Conservation (phyloP, 768 basidiomycete species). For the Agrocybe chaxingu region DNA sequence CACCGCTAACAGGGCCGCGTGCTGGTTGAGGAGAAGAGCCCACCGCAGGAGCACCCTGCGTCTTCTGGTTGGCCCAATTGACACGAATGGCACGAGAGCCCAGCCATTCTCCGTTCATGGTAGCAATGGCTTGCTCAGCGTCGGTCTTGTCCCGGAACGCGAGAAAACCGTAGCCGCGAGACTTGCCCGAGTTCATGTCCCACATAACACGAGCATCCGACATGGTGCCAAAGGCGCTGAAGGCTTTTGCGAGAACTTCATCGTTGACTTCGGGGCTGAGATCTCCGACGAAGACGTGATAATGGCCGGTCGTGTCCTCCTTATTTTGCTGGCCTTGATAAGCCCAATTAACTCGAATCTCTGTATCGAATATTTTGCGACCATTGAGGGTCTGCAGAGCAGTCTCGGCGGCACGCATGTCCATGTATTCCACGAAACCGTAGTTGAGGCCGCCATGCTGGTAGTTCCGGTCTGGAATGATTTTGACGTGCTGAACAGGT, state of each 20-base stretch:
- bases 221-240: slow-evolving; percentile 93
- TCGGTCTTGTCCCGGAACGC: slow-evolving; percentile 99
- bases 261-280: slow-evolving; percentile 99
- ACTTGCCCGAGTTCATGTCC: slow-evolving; percentile 99
- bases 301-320: slow-evolving; percentile 97
- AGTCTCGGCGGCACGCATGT: slow-evolving; percentile 98
- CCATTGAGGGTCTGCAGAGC: slow-evolving; percentile 98
- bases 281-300: slow-evolving; percentile 99
- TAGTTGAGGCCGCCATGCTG: slow-evolving; percentile 99
- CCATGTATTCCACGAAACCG: slow-evolving; percentile 98
- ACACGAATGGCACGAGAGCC: slow-evolving; percentile 97
- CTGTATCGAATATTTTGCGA: slow-evolving; percentile 99
- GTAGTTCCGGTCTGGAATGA: slow-evolving; percentile 98
- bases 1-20: slow-evolving; percentile 17
- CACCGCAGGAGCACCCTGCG: slow-evolving; percentile 59
- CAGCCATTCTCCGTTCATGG: slow-evolving; percentile 99
- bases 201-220: slow-evolving; percentile 99
- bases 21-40: slow-evolving; percentile 38
- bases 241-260: slow-evolving; percentile 93
- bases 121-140: slow-evolving; percentile 97
- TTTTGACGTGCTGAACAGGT: slow-evolving; percentile 98
- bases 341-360: slow-evolving; percentile 99
- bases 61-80: slow-evolving; percentile 99
- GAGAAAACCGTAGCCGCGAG: slow-evolving; percentile 96
- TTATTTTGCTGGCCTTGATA: slow-evolving; percentile 98